Evolutionary conservation across 129 eudicot species (phyloP).

Genomic region (Tagetes erecta): DNA sequence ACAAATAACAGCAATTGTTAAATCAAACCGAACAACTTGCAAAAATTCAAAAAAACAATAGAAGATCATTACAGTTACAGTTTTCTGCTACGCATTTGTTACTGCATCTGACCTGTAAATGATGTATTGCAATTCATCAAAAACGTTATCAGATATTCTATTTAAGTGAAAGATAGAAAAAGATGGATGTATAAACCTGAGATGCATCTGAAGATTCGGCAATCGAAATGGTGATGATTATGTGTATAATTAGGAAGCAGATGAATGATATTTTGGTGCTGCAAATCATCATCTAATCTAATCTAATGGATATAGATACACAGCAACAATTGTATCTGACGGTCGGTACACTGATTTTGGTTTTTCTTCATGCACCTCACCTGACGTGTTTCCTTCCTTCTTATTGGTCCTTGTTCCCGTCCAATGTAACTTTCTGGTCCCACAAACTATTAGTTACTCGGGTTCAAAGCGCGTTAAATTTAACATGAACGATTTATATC

Average conservation of each 20-base stretch:
- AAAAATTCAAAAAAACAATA: background rate
- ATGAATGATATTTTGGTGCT: background rate
- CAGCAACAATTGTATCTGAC: conserved; percentile 6
- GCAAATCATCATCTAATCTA: conserved; percentile 9
- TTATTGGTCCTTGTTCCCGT: conserved; percentile 37
- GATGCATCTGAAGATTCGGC: conserved; percentile 41
- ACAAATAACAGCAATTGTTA: background rate
- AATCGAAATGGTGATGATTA: conserved; percentile 22
- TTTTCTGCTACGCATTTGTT: conserved; percentile 68
- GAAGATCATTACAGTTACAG: conserved; percentile 55
- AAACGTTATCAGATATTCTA: background rate
- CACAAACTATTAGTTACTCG: background rate
- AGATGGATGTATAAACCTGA: conserved; percentile 30
- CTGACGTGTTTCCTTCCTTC: conserved; percentile 46
- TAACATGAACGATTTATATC: too few species aligned
- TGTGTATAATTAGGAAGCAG: conserved; percentile 4
- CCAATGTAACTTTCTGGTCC: background rate
- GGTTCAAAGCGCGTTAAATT: too few species aligned
- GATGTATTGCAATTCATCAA: conserved; percentile 18
- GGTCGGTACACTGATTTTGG: background rate
- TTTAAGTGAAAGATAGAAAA: background rate
- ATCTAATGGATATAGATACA: background rate
- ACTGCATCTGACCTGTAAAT: conserved; percentile 67
- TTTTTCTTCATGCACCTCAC: conserved; percentile 20
- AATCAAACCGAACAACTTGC: background rate